These are phyloP conservation scores for Tetrahymena elliotti DNA, from an alignment of 73 alveolate genomes.

Conservation along the genomic window DNA sequence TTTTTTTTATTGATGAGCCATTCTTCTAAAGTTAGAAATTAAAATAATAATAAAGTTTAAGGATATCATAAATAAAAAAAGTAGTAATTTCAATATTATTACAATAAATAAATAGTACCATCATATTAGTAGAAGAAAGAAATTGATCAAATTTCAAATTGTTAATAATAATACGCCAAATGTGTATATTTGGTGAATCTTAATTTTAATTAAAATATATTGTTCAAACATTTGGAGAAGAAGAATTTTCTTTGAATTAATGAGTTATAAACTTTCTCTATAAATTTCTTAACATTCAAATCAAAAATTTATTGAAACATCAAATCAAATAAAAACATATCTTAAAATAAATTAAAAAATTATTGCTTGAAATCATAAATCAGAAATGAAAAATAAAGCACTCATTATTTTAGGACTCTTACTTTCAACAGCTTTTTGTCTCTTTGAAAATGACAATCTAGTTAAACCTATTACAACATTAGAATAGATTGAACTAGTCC, in stretches of 20 bases:
- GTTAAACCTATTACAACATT: neutral
- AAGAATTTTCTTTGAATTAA: neutral
- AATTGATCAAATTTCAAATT: neutral
- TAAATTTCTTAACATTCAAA: neutral
- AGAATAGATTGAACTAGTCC: neutral
- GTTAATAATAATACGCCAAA: neutral
- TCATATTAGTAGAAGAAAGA: neutral
- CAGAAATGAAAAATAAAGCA: neutral
- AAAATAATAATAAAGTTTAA: no score
- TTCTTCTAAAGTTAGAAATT: no score
- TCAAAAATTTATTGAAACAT: neutral
- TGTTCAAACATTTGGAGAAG: neutral
- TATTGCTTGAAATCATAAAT: neutral
- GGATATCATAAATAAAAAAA: no score
- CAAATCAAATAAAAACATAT: neutral
- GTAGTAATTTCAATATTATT: no score
- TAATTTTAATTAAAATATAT: neutral
- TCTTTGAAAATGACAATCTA: neutral
- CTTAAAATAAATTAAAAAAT: neutral
- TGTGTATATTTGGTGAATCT: neutral
- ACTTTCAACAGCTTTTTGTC: neutral
- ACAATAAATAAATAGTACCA: neutral
- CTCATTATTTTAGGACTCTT: neutral
- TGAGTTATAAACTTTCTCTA: neutral
- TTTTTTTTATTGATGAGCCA: no score